phyloP scores from a whole-genome alignment of 306 rosid genomes.

The Leucaena leucocephala region DNA sequence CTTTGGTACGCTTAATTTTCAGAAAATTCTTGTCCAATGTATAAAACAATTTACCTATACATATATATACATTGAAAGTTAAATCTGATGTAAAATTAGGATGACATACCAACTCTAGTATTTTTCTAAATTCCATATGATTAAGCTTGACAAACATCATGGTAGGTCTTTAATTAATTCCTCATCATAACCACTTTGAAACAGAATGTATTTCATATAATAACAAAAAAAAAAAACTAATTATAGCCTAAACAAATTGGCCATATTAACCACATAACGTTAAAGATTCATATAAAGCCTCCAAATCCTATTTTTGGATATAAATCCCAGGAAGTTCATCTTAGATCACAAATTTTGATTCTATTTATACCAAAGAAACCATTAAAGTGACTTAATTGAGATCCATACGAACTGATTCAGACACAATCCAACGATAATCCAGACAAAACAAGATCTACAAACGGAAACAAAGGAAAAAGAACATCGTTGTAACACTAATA shows the following conservation, averaged over 20 bases:
- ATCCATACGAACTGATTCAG: not conserved
- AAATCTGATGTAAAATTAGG: constrained; percentile 4
- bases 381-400: not conserved
- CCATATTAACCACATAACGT: not conserved
- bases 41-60: not conserved
- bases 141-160: constrained; percentile 17
- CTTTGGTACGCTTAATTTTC: not conserved
- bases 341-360: not conserved
- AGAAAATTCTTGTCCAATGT: not conserved
- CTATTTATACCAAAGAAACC: not conserved
- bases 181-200: constrained; percentile 17
- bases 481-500: not conserved
- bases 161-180: constrained; percentile 33
- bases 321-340: not conserved
- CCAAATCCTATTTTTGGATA: not conserved
- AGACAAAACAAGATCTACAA: not conserved
- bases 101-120: constrained; percentile 23
- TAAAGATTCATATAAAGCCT: not conserved
- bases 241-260: not conserved
- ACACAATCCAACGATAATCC: not conserved
- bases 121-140: not conserved
- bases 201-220: not conserved
- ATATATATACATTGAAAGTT: not conserved
- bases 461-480: not conserved
- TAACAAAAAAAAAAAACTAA: not conserved